Percentiles rank a stretch among this genome's conserved stretches.
phyloP scores from a whole-genome alignment of 805 yeast species.

The Candida mattraensis region DNA sequence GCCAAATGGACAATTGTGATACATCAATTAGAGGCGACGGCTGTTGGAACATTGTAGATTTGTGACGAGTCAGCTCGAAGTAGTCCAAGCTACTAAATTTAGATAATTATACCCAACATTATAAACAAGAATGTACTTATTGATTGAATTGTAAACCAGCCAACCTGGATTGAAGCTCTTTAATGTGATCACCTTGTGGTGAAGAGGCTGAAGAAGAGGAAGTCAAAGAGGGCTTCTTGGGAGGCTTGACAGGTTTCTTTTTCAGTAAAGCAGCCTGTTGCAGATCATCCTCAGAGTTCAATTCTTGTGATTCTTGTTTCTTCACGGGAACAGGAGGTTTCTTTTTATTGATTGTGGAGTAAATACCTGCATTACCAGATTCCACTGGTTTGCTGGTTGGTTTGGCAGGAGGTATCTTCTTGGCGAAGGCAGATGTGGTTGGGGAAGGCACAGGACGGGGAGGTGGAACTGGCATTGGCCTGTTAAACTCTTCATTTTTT shows the following conservation, averaged over 20 bases:
- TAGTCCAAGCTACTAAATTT: too few species aligned
- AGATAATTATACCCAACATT: too few species aligned
- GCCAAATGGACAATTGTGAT: too few species aligned
- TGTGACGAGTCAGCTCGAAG: conserved; percentile 6
- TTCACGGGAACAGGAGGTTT: conserved; percentile 14
- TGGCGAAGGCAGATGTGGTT: conserved; percentile 1
- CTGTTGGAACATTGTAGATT: too few species aligned
- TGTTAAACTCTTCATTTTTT: conserved; percentile 4
- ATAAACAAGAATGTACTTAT: neutral
- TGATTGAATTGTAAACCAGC: conserved; percentile 25
- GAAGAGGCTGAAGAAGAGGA: conserved; percentile 5
- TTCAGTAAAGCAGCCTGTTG: conserved; percentile 2
- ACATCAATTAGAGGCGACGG: too few species aligned
- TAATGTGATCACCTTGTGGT: conserved; percentile 30
- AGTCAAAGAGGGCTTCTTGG: conserved; percentile 14
- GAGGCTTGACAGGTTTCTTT: conserved; percentile 15
- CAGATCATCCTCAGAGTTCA: too few species aligned
- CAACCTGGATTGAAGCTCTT: conserved; percentile 31
- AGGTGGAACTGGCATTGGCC: conserved; percentile 1
- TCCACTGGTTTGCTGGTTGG: neutral
- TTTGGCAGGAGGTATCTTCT: conserved; percentile 3
- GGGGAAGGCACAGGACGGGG: conserved; percentile 1
- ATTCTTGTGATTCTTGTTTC: neutral
- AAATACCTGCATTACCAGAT: conserved; percentile 1
- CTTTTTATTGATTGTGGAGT: conserved; percentile 6